These are phyloP conservation scores for Myxozyma neotropica DNA, from an alignment of 805 yeast genomes.

Conservation along the genomic window DNA sequence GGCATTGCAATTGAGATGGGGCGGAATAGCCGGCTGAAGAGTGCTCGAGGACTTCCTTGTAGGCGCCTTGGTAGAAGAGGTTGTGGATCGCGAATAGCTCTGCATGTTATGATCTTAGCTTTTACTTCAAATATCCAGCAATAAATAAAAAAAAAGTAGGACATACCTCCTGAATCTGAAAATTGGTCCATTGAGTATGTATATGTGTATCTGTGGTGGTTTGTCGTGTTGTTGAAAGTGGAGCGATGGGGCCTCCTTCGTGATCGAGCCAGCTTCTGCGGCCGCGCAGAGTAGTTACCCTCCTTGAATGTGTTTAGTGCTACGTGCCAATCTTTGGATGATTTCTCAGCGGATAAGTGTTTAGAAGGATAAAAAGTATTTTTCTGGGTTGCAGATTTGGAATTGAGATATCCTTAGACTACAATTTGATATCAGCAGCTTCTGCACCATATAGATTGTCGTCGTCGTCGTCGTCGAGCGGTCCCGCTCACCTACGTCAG, in stretches of 20 bases:
- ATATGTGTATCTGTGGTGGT: background rate
- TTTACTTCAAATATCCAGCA: background rate
- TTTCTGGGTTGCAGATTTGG: no score
- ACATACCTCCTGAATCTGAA: constrained; percentile 39
- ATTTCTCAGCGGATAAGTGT: no score
- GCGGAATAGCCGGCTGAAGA: constrained; percentile 37
- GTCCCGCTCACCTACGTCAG: no score
- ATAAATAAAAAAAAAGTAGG: background rate
- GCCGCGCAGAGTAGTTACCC: constrained; percentile 1
- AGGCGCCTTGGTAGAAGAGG: constrained; percentile 49
- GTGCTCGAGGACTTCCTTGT: constrained; percentile 40
- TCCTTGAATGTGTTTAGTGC: no score
- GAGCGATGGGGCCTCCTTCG: background rate
- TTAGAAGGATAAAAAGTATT: no score
- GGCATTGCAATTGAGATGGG: constrained; percentile 38
- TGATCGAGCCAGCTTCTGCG: background rate
- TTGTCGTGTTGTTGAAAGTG: background rate
- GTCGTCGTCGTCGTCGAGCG: background rate
- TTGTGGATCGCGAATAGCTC: constrained; percentile 44
- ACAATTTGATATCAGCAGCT: no score
- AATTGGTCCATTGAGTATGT: constrained; percentile 35
- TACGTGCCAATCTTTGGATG: no score
- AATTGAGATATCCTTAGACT: no score
- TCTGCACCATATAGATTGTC: background rate
- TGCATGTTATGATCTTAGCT: background rate